Evolutionary conservation across 2,329 filamentous ascomycete genomes (phyloP), one percentile per base, ranked within the genome.

Genomic region (Hypocreales sp.): DNA sequence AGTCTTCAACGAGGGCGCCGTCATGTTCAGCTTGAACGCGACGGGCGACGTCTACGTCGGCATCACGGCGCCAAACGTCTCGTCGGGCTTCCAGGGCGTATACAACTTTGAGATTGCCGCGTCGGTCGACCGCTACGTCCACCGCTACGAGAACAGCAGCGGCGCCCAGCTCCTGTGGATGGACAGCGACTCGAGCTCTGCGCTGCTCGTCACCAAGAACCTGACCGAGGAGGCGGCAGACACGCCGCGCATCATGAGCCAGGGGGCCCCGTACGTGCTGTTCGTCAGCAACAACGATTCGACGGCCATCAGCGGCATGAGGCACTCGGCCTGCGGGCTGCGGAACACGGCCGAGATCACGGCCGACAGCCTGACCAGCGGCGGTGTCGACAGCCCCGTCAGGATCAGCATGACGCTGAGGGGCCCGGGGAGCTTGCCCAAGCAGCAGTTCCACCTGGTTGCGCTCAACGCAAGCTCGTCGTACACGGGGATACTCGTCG

Each of bases 401-500:
- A 58, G 55, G 10, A 72, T 67, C 24, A 61, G 67, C 21, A 79
- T 92, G 61, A 86, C 75, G 3, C 72, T 62, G 16, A 67, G 72
- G 18, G 80, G 72, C 4, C 55, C 64, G 1, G 72, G 71, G 4
- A 69, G 69, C 27, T 60, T 74, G 33, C 81, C 81, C 1, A 86
- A 84, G 47, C 77, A 92, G 47, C 83, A 93, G 42, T 93, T 98
- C 48, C 83, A 87, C 40, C 63, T 94, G 25, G 72, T 67, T 20
- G 72, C 74, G 1, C 64, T 98, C 22, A 80, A 83, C 34, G 56
- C 64, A 4, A 81, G 72, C 39, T 74, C 77, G 5, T 59, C 53
- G 0, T 95, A 95, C 42, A 59, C 61, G 20, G 83, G 72, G 1
- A 75, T 84, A 29, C 56, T 94, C 10, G 79, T 80, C 10, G 70